Evolutionary conservation across 2,329 filamentous ascomycete species (phyloP), one percentile per base, ranked within the genome.

Genomic region (Plectosphaerella plurivora): DNA sequence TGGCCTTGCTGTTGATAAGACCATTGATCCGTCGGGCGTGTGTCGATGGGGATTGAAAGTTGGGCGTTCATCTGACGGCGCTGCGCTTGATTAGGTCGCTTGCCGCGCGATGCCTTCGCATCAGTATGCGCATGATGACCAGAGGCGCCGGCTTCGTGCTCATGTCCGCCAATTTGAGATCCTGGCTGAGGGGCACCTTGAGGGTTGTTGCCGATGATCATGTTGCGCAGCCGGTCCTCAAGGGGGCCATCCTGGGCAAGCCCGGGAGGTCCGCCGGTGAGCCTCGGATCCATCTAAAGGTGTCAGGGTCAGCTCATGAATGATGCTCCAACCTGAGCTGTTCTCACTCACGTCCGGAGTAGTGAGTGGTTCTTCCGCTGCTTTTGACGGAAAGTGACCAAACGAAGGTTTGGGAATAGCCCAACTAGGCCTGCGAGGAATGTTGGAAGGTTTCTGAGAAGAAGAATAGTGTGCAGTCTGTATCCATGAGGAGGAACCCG

Each of bases 21-120:
- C 39, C n/a, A n/a, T 15, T 62, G 59, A 15, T 68, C 65, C 16
- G 67, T 61, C n/a, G 60, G 51, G 16, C 73, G 73, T 12, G 73
- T 65, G 54, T 83, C 78, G 49, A 85, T 73, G 5, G 80, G 74
- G 45, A 85, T 77, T 1, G 79, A 75, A 16, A 84, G 60, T 57
- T 85, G 78, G 5, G 81, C 74, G 52, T 75, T 83, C 79, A 84
- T 82, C 60, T 85, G 81, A 20, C 83, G 77, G 47, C 83, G 74
- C 59, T 86, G 80, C 2, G 83, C 82, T 61, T 87, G 83, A 55
- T 87, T 87, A 3, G 72, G 77, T 20, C 82, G 79, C 59, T 76
- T 83, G 59, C 28, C 28, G 28, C 71, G 70, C 49, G 59, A 54
- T n/a, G 62, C 52, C 50, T 67, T 73, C 57, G 59, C 61, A 5